Evolutionary conservation across 2,329 filamentous ascomycete genomes (phyloP).

Genomic region (Nemania sp.): DNA sequence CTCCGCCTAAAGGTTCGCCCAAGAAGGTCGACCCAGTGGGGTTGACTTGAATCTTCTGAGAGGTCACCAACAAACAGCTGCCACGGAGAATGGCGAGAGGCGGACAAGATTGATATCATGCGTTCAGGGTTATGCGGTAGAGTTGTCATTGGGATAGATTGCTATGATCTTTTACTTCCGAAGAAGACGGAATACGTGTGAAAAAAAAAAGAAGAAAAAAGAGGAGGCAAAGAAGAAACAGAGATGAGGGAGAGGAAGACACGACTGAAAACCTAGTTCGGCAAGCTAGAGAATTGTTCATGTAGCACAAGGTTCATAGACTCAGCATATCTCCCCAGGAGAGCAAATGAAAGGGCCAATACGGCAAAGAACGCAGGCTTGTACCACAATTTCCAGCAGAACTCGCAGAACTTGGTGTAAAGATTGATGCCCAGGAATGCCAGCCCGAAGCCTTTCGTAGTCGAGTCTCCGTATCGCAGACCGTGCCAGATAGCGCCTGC

Average conservation of each 20-base stretch:
- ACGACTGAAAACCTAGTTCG: too few species aligned
- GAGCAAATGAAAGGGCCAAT: slow-evolving; percentile 14
- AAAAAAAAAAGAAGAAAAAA: too few species aligned
- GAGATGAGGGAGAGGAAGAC: too few species aligned
- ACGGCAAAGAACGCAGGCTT: slow-evolving; percentile 21
- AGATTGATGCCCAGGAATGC: slow-evolving; percentile 25
- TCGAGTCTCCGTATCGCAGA: slow-evolving; percentile 12
- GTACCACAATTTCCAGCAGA: slow-evolving; percentile 18
- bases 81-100: background rate
- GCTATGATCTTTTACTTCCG: too few species aligned
- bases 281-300: background rate
- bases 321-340: slow-evolving; percentile 26
- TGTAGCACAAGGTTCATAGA: slow-evolving; percentile 7
- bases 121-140: background rate
- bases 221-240: too few species aligned
- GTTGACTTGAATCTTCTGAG: background rate
- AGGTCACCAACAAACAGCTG: background rate
- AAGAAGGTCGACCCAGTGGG: background rate
- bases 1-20: too few species aligned
- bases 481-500: slow-evolving; percentile 4
- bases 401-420: slow-evolving; percentile 22
- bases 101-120: background rate
- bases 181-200: too few species aligned
- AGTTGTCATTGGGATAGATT: background rate
- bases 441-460: slow-evolving; percentile 23